phyloP scores from a whole-genome alignment of 2,329 filamentous ascomycete species.

The Penicillium concentricum region DNA sequence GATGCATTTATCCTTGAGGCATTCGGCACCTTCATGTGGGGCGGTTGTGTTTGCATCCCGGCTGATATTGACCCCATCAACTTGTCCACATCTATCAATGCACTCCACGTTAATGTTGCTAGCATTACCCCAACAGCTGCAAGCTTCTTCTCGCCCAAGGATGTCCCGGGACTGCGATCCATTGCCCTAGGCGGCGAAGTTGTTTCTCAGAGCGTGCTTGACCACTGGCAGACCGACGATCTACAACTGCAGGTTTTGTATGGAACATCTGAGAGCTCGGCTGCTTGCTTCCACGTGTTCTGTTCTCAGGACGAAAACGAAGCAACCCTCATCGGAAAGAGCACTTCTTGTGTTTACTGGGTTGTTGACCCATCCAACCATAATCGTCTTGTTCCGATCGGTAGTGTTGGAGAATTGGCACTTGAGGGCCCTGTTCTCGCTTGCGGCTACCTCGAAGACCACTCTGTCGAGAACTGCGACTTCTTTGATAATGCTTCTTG shows the following conservation, averaged over 20 bases:
- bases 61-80: conserved; percentile 48
- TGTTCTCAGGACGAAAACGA: not conserved
- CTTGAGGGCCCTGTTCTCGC: conserved; percentile 51
- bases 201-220: not conserved
- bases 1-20: conserved; percentile 46
- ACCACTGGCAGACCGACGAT: conserved; percentile 18
- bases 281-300: conserved; percentile 21
- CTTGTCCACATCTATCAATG: conserved; percentile 54
- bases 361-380: conserved; percentile 33
- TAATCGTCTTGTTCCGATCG: conserved; percentile 35
- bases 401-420: conserved; percentile 26
- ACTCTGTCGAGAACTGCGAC: conserved; percentile 46
- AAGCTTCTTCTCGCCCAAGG: conserved; percentile 25
- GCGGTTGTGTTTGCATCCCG: conserved; percentile 51
- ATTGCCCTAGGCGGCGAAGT: conserved; percentile 26
- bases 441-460: conserved; percentile 56
- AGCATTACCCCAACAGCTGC: conserved; percentile 37
- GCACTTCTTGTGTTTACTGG: conserved; percentile 31
- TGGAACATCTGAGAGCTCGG: conserved; percentile 28
- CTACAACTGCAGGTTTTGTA: conserved; percentile 24
- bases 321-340: conserved; percentile 22
- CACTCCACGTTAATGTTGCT: conserved; percentile 29
- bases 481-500: conserved; percentile 50
- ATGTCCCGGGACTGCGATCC: conserved; percentile 26
- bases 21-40: conserved; percentile 39